Base-by-base conservation (phyloP, 2,329 filamentous ascomycete genomes). In the Cercospora canescens region DNA sequence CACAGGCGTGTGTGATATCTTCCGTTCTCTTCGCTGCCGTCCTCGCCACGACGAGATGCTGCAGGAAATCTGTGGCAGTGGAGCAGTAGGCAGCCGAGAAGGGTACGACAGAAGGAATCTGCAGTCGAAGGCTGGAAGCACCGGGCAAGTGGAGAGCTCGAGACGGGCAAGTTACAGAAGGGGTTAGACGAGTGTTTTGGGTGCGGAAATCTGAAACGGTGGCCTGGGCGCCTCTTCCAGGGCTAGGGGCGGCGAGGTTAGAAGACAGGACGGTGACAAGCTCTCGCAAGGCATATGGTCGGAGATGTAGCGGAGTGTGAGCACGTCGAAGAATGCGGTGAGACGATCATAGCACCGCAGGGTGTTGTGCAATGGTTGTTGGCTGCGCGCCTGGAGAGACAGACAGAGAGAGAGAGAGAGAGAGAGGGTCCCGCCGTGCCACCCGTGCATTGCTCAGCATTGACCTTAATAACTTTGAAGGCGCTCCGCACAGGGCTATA, bases 191-290 rank as follows among this genome's bases (percentile, higher is more conserved):
- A 45, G 14, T 24, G 60, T 48, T 54, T 62, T 41, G 50, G 35
- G 48, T 62, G 60, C 55, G 32, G 54, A 35, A 63, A 68, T 57
- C 55, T 63, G 66, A 68, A 68, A 68, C 66, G 58, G 24, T 57
- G 66, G 60, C 35, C 66, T 65, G 57, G 35, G 66, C 66, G 63
- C 60, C 66, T 65, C 28, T 30, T 34, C n/a, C 52, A 55, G 37
- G 57, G n/a, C 57, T 48, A 37, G 52, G 18, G 30, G 18, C 30
- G 30, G 50, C 24, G 24, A 30, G 50, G 41, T 18, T 50, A 4
- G 52, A 28, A 30, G 52, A 18, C 4, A 21, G 30, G 18, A 16
- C 24, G 21, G 32, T 56, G 24, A 14, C n/a, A 60, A 34, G 24
- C 30, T 9, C 28, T 39, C 18, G 16, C 6, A 5, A 24, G 21